phyloP scores from a whole-genome alignment of 1,284 basidiomycete species.

The Thecaphora thlaspeos region DNA sequence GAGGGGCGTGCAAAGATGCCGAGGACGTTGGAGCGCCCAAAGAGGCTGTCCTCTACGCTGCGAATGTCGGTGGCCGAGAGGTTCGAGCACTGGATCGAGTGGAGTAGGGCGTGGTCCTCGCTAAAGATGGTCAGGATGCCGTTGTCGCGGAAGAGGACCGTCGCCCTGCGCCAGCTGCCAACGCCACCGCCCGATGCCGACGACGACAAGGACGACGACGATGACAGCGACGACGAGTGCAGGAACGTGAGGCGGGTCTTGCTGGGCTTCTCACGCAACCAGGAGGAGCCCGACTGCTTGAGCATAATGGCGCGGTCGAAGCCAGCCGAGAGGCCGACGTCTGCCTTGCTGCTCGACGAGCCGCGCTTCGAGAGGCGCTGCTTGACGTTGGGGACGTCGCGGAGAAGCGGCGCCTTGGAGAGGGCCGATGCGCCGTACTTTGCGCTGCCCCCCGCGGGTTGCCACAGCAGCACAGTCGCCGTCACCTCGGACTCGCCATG shows the following conservation, averaged over 20 bases:
- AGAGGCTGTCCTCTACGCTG: slow-evolving; percentile 41
- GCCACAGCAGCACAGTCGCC: slow-evolving; percentile 20
- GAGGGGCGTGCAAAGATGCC: slow-evolving; percentile 35
- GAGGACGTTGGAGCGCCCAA: slow-evolving; percentile 28
- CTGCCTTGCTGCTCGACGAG: slow-evolving; percentile 5
- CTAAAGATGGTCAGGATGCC: slow-evolving; percentile 34
- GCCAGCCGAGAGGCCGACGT: slow-evolving; percentile 11
- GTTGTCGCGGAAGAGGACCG: slow-evolving; percentile 37
- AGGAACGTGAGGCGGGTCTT: slow-evolving; percentile 24
- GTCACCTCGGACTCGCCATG: slow-evolving; percentile 18
- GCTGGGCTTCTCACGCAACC: slow-evolving; percentile 36
- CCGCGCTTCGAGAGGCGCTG: slow-evolving; percentile 23
- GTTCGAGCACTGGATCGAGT: slow-evolving; percentile 26
- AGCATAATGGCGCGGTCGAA: slow-evolving; percentile 16
- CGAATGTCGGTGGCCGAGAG: slow-evolving; percentile 39
- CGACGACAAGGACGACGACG: slow-evolving; percentile 7
- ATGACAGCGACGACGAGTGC: slow-evolving; percentile 11
- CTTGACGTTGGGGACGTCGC: slow-evolving; percentile 31
- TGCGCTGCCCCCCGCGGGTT: slow-evolving; percentile 6
- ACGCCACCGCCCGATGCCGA: slow-evolving; percentile 4
- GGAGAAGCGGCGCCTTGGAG: slow-evolving; percentile 24
- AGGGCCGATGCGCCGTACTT: slow-evolving; percentile 21
- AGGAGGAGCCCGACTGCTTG: slow-evolving; percentile 12
- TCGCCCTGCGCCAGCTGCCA: slow-evolving; percentile 39
- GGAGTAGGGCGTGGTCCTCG: slow-evolving; percentile 38